Conservation (phyloP, 768 basidiomycete species). For the Russula sp. region DNA sequence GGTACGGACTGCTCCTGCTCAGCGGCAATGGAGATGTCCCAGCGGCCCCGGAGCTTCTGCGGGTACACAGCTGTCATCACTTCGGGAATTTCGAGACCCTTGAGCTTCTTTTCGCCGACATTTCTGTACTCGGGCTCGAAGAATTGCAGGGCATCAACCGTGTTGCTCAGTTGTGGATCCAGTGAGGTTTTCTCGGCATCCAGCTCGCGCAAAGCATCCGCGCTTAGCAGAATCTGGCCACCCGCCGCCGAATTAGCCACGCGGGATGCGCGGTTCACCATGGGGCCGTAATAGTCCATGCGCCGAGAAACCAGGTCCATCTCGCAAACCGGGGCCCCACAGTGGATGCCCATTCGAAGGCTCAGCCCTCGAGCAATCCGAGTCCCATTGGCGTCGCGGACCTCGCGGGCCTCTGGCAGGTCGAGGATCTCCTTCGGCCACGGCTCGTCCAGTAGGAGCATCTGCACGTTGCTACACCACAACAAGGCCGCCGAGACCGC, state of each 20-base stretch:
- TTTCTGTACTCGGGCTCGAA: slow-evolving; percentile 62
- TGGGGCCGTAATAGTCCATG: slow-evolving; percentile 97
- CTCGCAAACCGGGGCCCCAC: slow-evolving; percentile 83
- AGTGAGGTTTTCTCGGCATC: slow-evolving; percentile 46
- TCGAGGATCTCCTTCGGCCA: slow-evolving; percentile 96
- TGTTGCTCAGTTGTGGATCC: slow-evolving; percentile 31
- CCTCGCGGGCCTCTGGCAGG: slow-evolving; percentile 81
- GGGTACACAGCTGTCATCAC: slow-evolving; percentile 83
- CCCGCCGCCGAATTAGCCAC: slow-evolving; percentile 79
- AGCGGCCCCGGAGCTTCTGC: slow-evolving; percentile 58
- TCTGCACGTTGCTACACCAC: slow-evolving; percentile 86
- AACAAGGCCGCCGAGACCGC: slow-evolving; percentile 78
- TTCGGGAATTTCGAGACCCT: slow-evolving; percentile 91
- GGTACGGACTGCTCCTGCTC: slow-evolving; percentile 1
- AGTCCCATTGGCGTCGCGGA: slow-evolving; percentile 55
- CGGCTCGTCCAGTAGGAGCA: slow-evolving; percentile 65
- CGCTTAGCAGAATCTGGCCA: slow-evolving; percentile 89
- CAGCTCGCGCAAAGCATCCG: slow-evolving; percentile 81
- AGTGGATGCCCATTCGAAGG: slow-evolving; percentile 97
- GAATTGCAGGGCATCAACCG: slow-evolving; percentile 66
- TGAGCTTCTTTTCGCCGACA: slow-evolving; percentile 89
- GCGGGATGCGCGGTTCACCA: slow-evolving; percentile 90
- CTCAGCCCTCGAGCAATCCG: slow-evolving; percentile 83
- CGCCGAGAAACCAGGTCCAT: slow-evolving; percentile 71
- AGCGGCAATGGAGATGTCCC: slow-evolving; percentile 26